phyloP scores from a whole-genome alignment of 2,329 filamentous ascomycete genomes.

The Ophiocordyceps camponoti-floridani region DNA sequence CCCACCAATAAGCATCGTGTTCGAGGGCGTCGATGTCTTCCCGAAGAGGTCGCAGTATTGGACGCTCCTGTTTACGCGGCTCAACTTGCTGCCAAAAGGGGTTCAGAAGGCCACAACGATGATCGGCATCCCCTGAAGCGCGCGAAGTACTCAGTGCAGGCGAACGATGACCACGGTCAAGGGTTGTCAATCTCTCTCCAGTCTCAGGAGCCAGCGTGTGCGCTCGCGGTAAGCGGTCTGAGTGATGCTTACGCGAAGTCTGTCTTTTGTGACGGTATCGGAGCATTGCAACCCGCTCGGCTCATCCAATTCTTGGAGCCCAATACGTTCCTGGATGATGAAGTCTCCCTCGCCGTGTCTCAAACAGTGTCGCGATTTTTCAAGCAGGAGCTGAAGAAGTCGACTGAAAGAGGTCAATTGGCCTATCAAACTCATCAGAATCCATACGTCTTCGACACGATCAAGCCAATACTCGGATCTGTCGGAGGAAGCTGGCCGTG shows the following conservation, averaged over 20 bases:
- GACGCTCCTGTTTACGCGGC: slow-evolving; percentile 32
- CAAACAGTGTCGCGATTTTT: neutral
- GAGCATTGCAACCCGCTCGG: neutral
- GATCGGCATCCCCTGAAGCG: slow-evolving; percentile 4
- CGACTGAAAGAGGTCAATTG: neutral
- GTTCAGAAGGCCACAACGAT: slow-evolving; percentile 7
- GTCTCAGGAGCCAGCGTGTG: neutral
- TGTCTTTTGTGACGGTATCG: neutral
- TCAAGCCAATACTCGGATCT: slow-evolving; percentile 8
- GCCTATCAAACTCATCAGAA: neutral
- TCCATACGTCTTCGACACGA: slow-evolving; percentile 4
- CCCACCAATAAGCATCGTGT: slow-evolving; percentile 5
- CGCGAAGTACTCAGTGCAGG: neutral
- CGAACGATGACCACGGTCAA: neutral
- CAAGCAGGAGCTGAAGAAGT: neutral
- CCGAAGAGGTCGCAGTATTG: slow-evolving; percentile 27
- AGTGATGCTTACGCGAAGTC: neutral
- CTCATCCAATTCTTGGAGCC: slow-evolving; percentile 21
- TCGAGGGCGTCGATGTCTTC: slow-evolving; percentile 18
- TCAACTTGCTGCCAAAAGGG: slow-evolving; percentile 16
- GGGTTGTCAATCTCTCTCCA: neutral
- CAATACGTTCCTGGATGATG: slow-evolving; percentile 20
- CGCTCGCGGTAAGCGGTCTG: neutral
- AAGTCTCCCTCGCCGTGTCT: slow-evolving; percentile 1
- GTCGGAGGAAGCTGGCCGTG: slow-evolving; percentile 15